These are phyloP conservation scores for Nakazawaea populi DNA, from an alignment of 805 yeast genomes.

Conservation along the genomic window DNA sequence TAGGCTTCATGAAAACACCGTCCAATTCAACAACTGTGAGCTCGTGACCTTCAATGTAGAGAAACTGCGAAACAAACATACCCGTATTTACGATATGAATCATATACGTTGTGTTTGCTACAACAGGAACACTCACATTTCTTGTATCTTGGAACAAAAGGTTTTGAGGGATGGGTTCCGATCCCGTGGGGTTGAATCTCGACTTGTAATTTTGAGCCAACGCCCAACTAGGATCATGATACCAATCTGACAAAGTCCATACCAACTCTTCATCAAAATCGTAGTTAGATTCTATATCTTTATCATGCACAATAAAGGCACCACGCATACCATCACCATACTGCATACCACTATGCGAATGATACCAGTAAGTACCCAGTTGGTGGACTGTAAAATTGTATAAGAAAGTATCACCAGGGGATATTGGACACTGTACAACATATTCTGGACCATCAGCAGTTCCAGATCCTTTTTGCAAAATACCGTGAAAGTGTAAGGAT, in stretches of 20 bases:
- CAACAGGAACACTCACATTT: constrained; percentile 48
- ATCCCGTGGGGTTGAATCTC: constrained; percentile 77
- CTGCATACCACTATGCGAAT: constrained; percentile 72
- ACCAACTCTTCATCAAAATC: constrained; percentile 57
- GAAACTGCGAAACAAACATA: constrained; percentile 66
- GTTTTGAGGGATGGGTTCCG: constrained; percentile 74
- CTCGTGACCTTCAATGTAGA: constrained; percentile 66
- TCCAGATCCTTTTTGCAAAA: constrained; percentile 55
- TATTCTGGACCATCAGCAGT: constrained; percentile 77
- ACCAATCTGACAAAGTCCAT: constrained; percentile 57
- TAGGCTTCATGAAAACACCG: constrained; percentile 62
- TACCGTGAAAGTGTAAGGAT: constrained; percentile 75
- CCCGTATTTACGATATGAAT: constrained; percentile 64
- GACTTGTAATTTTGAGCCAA: constrained; percentile 45
- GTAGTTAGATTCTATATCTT: constrained; percentile 28
- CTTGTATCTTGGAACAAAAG: constrained; percentile 59
- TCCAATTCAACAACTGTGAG: constrained; percentile 70
- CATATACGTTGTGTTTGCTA: constrained; percentile 56
- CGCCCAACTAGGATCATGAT: constrained; percentile 46
- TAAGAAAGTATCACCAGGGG: constrained; percentile 57
- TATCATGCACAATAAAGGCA: constrained; percentile 53
- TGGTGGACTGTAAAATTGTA: constrained; percentile 73
- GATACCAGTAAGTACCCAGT: constrained; percentile 81
- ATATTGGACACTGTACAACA: constrained; percentile 77
- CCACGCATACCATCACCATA: constrained; percentile 78